Base-by-base conservation (phyloP, 2,329 filamentous ascomycete species). In the Aspergillus clavatus region DNA sequence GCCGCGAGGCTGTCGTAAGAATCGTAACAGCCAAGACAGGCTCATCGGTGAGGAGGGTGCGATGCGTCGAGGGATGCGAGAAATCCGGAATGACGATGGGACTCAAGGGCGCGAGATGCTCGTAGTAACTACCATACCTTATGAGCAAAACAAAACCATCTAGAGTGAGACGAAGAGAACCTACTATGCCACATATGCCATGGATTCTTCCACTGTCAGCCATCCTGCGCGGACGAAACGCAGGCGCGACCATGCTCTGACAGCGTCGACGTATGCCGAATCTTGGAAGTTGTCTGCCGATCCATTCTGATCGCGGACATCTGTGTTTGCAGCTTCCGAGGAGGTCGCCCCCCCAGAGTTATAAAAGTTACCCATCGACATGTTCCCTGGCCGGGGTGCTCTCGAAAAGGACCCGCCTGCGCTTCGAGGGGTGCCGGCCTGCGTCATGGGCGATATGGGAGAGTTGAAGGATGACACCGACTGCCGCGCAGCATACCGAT, bases 191-290 rank as follows among this genome's bases (percentile, higher is more conserved):
- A 98, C 87, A 61, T 97, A 97, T 35, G 85, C 83, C 66, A 97
- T 90, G 18, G 89, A 91, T 68, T 98, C 93, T 54, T 87, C 83
- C 0, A 91, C 87, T 0, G 89, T 95, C 65, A 98, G 93, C 91
- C 91, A 97, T 7, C 93, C 93, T 7, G 89, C 89, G 43, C 89
- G 83, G n/a, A 97, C 91, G 63, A 97, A 97, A 35, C 90, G 84
- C 65, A 96, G 90, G 52, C 89, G 78, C 2, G 84, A 82, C 93
- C 93, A 98, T n/a, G 89, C 86, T 58, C 82, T 83, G 48, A 95
- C 71, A 0, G 90, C 90, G 46, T 86, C 81, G 33, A 78, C 71
- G 55, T 63, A 68, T 23, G 68, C 65, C 3, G 65, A 55, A 46
- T 72, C 67, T 37, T 63, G 60, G 3, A 54, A 43, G 28, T 61